These are phyloP conservation scores for Sphagnum fallax DNA, from an alignment of 228 moss, liverwort and hornwort species.

Conservation along the genomic window DNA sequence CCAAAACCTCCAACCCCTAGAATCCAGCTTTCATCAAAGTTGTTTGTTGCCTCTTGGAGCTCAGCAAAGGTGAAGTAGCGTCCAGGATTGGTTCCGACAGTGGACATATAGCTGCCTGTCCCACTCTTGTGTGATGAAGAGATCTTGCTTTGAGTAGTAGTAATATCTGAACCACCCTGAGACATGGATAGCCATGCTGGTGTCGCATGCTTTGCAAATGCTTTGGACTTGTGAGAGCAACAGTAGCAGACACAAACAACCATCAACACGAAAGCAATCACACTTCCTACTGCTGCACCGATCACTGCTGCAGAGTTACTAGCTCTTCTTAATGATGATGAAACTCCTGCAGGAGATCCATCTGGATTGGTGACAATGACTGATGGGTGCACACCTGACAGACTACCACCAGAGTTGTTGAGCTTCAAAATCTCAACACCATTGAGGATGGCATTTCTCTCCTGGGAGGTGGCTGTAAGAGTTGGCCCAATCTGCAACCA, in stretches of 20 bases:
- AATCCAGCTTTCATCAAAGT: constrained; percentile 69
- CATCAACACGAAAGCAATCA: constrained; percentile 18
- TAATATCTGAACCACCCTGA: constrained; percentile 46
- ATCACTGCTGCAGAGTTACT: constrained; percentile 34
- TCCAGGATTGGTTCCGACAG: constrained; percentile 63
- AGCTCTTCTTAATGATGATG: neutral
- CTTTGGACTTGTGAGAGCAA: constrained; percentile 14
- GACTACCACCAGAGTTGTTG: constrained; percentile 43
- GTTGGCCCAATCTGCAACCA: constrained; percentile 57
- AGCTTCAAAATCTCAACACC: constrained; percentile 84
- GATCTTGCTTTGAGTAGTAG: constrained; percentile 57
- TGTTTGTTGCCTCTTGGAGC: constrained; percentile 78
- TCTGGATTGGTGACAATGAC: neutral
- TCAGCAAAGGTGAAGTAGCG: constrained; percentile 84
- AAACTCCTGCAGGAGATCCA: neutral
- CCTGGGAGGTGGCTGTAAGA: neutral
- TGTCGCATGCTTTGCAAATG: constrained; percentile 20
- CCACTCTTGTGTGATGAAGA: constrained; percentile 68
- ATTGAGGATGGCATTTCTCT: constrained; percentile 54
- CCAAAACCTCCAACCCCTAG: constrained; percentile 90
- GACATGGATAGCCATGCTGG: constrained; percentile 75
- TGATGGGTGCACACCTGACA: constrained; percentile 11
- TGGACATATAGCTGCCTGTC: constrained; percentile 79
- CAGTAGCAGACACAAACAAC: constrained; percentile 29
- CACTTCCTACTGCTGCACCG: constrained; percentile 59